Base-by-base conservation (phyloP, 2,329 filamentous ascomycete species). In the Shiraia sp. region DNA sequence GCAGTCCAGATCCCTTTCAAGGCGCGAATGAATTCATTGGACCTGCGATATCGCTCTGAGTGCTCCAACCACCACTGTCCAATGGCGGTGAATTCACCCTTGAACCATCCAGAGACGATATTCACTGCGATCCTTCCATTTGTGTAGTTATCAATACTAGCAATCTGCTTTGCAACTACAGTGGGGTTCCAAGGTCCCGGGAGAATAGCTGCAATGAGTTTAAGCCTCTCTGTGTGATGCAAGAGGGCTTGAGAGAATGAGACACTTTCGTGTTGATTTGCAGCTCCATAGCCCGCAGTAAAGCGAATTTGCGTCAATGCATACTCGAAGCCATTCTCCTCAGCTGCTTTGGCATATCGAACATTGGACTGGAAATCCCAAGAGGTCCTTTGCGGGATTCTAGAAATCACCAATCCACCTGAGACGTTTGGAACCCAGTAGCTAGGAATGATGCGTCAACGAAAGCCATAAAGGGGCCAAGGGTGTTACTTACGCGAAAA, bases 361-460 rank as follows among this genome's bases (percentile, higher is more conserved):
- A 77, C 58, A 51, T 79, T 79, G 25, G 73, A 72, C 23, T 71
- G 65, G 10, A 77, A 68, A 33, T 76, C 74, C 76, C 75, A 79
- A 29, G 61, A 65, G 0, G 76, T 79, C 15, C 61, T 66, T 47
- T 79, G 76, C 3, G 72, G 70, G 36, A 79, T 78, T 49, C 79
- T 79, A 45, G 70, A 75, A 28, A 79, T 76, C 10, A 79, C 76
- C 1, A 79, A 68, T 9, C 76, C 76, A 19, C 76, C 77, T 0
- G 75, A 78, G 3, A 79, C 77, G 46, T 79, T 79, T 12, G 76
- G 77, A 0, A 79, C 75, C 76, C 76, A 79, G 58, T 78, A 79
- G 8, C 69, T 72, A 31, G n/a, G 10, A 27, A 19, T 5, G 27
- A 26, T 14, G n/a, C 29, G 3, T 15, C 2, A 16, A 39, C 19